phyloP scores from a whole-genome alignment of 2,329 filamentous ascomycete species.

The Aspergillus latus region DNA sequence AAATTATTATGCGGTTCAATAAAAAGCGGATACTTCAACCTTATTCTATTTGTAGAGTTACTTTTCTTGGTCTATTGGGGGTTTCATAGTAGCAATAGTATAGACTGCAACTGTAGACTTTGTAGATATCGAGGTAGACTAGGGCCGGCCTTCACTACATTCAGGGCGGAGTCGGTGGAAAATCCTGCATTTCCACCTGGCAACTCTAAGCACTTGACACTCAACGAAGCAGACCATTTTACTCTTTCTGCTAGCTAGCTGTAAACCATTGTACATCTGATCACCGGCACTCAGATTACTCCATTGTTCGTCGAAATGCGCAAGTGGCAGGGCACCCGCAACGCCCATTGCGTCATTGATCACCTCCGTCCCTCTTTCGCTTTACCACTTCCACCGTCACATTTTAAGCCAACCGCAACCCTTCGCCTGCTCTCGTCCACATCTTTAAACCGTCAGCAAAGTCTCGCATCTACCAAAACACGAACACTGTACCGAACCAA shows the following conservation, averaged over 20 bases:
- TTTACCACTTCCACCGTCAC: conserved; percentile 14
- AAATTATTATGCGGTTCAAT: conserved; percentile 41
- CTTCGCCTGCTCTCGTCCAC: neutral
- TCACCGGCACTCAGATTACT: neutral
- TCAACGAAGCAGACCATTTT: neutral
- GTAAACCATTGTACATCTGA: no score
- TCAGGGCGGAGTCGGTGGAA: conserved; percentile 1
- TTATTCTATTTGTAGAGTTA: neutral
- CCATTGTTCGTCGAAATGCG: conserved; percentile 7
- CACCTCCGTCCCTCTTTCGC: conserved; percentile 18
- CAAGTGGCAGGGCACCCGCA: conserved; percentile 20
- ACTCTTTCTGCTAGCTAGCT: neutral
- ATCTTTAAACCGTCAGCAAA: neutral
- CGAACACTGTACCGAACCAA: neutral
- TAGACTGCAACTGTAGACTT: no score
- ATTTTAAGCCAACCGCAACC: neutral
- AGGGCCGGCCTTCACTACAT: neutral
- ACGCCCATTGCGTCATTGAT: conserved; percentile 28
- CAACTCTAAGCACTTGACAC: neutral
- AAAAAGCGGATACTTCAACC: conserved; percentile 41
- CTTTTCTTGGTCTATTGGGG: no score
- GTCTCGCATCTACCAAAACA: neutral
- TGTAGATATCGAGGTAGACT: no score
- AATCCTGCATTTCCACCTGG: neutral
- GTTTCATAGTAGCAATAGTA: no score